These are phyloP conservation scores for Phytophthora parvispora DNA, from an alignment of 352 stramenopile genomes.

Conservation along the genomic window DNA sequence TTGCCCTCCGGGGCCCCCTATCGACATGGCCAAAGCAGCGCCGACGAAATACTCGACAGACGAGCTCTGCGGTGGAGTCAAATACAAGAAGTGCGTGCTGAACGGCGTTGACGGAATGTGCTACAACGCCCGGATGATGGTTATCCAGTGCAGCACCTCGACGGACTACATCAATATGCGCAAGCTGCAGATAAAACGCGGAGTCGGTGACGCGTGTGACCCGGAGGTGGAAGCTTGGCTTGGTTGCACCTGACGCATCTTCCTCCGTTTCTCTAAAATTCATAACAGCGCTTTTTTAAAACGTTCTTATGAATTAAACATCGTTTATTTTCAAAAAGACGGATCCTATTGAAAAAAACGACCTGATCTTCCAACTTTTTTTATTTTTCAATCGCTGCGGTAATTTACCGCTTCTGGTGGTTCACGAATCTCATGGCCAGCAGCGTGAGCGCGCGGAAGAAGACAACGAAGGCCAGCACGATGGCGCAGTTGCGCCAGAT, in stretches of 20 bases:
- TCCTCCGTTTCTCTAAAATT: no score
- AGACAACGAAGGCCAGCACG: no score
- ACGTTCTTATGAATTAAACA: no score
- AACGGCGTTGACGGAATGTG: slow-evolving; percentile 29
- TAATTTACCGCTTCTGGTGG: no score
- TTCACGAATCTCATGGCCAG: no score
- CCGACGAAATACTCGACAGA: slow-evolving; percentile 38
- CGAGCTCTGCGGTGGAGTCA: slow-evolving; percentile 24
- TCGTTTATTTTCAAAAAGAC: no score
- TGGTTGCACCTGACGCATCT: slow-evolving; percentile 11
- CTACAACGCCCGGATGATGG: slow-evolving; percentile 33
- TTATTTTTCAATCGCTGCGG: no score
- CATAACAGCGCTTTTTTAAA: no score
- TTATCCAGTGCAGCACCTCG: slow-evolving; percentile 23
- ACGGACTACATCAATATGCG: slow-evolving; percentile 24
- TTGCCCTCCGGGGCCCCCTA: slow-evolving; percentile 7
- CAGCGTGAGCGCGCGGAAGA: no score
- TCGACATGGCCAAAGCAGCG: slow-evolving; percentile 15
- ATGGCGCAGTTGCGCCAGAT: no score
- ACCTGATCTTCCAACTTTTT: no score
- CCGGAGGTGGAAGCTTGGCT: slow-evolving; percentile 36
- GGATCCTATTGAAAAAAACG: no score
- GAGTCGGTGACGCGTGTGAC: slow-evolving; percentile 26
- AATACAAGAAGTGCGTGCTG: slow-evolving; percentile 35
- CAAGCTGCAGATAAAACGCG: slow-evolving; percentile 24